Evolutionary conservation across 192 early-diverging fungal genomes (phyloP).

Genomic region (Dimargaris verticillata): DNA sequence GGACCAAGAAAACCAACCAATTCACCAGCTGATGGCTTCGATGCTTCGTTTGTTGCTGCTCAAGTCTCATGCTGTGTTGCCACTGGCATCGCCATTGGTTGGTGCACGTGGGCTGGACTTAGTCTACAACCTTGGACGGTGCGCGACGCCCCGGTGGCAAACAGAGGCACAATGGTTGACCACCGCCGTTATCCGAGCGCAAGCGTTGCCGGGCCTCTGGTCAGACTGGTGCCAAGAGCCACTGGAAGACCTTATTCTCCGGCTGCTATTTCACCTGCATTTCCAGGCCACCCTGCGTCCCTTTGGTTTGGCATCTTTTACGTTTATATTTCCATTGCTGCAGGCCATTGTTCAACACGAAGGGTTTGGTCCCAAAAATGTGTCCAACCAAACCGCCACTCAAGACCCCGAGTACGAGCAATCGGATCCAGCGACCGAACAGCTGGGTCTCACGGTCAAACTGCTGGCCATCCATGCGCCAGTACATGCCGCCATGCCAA

Average conservation of each 20-base stretch:
- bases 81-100: background rate
- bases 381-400: background rate
- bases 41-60: background rate
- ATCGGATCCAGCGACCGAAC: constrained; percentile 21
- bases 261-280: background rate
- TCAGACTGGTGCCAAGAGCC: background rate
- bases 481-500: constrained; percentile 12
- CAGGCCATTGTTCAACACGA: constrained; percentile 13
- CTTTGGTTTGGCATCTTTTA: constrained; percentile 14
- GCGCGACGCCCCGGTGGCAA: background rate
- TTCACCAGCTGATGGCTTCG: background rate
- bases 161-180: background rate
- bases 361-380: background rate
- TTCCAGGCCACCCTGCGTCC: background rate
- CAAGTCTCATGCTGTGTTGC: background rate
- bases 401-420: constrained; percentile 13
- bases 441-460: constrained; percentile 24
- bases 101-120: background rate
- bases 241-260: background rate
- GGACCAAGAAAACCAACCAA: background rate
- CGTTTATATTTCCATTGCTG: constrained; percentile 31
- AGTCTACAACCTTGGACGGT: background rate
- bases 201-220: background rate
- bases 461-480: constrained; percentile 27
- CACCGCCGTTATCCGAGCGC: background rate